A percentile compares a stretch with the other conserved stretches of the same genome.
Conservation (phyloP, 305 asterid species). For the Solanum hybrid region DNA sequence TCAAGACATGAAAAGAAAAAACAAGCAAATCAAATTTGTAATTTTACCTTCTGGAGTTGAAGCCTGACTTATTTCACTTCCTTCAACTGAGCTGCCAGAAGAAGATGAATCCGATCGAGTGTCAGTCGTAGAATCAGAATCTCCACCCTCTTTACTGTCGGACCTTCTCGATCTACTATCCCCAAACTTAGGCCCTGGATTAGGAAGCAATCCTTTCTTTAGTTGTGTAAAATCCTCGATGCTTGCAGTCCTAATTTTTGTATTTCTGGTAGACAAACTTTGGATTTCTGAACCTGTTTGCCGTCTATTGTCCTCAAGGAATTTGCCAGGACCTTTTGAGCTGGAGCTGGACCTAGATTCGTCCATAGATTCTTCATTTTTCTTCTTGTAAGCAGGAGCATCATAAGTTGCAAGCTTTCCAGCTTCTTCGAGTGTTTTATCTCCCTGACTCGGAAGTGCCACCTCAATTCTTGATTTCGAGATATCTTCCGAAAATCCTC, state of each 20-base stretch:
- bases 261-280: slow-evolving; percentile 11
- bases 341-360: slow-evolving; percentile 21
- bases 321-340: slow-evolving; percentile 19
- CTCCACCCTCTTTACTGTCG: slow-evolving; percentile 12
- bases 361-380: slow-evolving; percentile 18
- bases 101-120: slow-evolving; percentile 48
- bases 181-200: slow-evolving; percentile 29
- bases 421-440: slow-evolving; percentile 14
- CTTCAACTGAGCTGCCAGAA: slow-evolving; percentile 41
- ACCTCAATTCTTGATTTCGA: slow-evolving; percentile 12
- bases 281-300: slow-evolving; percentile 10
- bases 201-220: slow-evolving; percentile 30
- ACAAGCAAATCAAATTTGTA: neutral
- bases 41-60: slow-evolving; percentile 43
- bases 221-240: slow-evolving; percentile 19
- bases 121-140: slow-evolving; percentile 31
- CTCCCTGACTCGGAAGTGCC: slow-evolving; percentile 19
- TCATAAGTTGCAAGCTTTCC: slow-evolving; percentile 9
- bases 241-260: slow-evolving; percentile 1
- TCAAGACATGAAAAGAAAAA: neutral
- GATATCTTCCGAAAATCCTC: slow-evolving; percentile 1
- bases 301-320: slow-evolving; percentile 16
- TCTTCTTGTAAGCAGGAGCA: slow-evolving; percentile 14
- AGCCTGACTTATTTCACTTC: slow-evolving; percentile 40
- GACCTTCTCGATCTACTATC: neutral